Base-by-base conservation (phyloP, 1,284 basidiomycete genomes). In the Cryptococcus jaspeensis region DNA sequence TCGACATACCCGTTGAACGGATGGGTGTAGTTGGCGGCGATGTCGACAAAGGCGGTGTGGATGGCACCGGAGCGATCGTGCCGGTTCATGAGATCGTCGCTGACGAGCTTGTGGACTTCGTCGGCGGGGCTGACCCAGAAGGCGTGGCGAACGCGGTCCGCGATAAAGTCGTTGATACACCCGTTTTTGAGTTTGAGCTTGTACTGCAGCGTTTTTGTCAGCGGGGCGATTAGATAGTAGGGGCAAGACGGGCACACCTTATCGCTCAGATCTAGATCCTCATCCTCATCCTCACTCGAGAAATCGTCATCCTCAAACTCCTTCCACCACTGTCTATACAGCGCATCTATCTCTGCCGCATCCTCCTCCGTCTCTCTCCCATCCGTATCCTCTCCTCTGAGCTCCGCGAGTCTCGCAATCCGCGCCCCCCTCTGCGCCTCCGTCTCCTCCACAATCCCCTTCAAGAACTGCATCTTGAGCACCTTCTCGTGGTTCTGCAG, bases 71-170 rank as follows among this genome's bases (percentile, higher is more conserved):
- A 16, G 18, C 32, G 39, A 28, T 44, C 36, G 32, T 16, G 13
- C 20, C 20, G 13, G 16, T 35, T 4, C 8, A 22, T 12, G 15
- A 40, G 37, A 11, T 41, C 44, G 8, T 48, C 37, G 36, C 20
- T 3, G 18, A 47, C 41, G 25, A 63, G 47, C 50, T 63, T 63
- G 3, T 42, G 32, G 20, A 72, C 52, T 50, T 72, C 71, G 42
- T 71, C 69, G 16, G 54, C 56, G 3, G 71, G 71, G 28, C 61
- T 48, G 20, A 72, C 59, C 71, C 71, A 72, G 25, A 61, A 62
- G 8, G 64, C 71, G 18, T 53, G 46, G 25, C 56, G 47, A 23
- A 71, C 56, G 11, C 71, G 60, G 40, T 63, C 60, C 18, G 25
- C 52, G 46, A 62, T 45, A 54, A 58, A 72, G 15, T 57, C 51